phyloP scores from a whole-genome alignment of 306 rosid species.

The Malus sylvestris region DNA sequence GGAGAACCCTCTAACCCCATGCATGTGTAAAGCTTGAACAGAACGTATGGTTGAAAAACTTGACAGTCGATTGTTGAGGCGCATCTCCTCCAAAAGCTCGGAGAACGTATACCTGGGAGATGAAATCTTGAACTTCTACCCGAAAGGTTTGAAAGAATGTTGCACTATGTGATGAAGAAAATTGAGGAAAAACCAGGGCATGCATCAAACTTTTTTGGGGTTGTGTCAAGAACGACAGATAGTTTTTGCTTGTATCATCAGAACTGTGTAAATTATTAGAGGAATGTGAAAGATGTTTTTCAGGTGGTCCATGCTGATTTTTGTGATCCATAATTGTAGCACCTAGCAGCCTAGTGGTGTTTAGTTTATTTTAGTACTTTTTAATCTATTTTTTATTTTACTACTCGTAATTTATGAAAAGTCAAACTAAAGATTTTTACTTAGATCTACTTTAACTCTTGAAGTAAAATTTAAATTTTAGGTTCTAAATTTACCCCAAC shows the following conservation, averaged over 20 bases:
- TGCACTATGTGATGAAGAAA: constrained; percentile 8
- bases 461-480: no score
- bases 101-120: not conserved
- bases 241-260: constrained; percentile 13
- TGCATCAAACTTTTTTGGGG: constrained; percentile 7
- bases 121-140: not conserved
- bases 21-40: constrained; percentile 90
- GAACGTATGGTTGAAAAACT: constrained; percentile 15
- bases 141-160: not conserved
- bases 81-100: constrained; percentile 21
- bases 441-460: no score
- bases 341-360: not conserved
- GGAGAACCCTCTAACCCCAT: constrained; percentile 96
- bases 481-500: no score
- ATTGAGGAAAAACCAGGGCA: constrained; percentile 19
- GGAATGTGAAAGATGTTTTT: constrained; percentile 28
- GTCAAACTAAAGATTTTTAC: no score
- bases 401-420: no score
- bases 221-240: constrained; percentile 17
- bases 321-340: not conserved
- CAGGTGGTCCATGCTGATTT: not conserved
- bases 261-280: constrained; percentile 41
- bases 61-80: constrained; percentile 11
- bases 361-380: not conserved
- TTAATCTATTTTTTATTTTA: no score